Evolutionary conservation across 768 basidiomycete species (phyloP).

Genomic region (Boletus reticulatus): DNA sequence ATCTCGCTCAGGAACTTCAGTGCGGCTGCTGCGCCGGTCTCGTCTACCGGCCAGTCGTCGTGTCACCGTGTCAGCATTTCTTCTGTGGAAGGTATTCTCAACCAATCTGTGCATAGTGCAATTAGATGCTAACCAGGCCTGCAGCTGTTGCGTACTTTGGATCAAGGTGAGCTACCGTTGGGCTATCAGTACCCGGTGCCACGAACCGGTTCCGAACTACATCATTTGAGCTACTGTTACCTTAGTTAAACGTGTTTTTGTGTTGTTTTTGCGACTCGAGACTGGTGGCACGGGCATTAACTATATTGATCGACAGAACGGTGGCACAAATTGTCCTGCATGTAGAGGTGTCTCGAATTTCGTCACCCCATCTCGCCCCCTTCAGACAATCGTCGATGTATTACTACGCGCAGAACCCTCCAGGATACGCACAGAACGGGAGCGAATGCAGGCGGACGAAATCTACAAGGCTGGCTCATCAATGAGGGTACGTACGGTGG

Average conservation of each 20-base stretch:
- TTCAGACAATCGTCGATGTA: slow-evolving; percentile 72
- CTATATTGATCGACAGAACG: slow-evolving; percentile 52
- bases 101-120: not conserved
- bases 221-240: not conserved
- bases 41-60: slow-evolving; percentile 78
- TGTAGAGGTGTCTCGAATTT: slow-evolving; percentile 70
- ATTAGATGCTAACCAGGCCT: slow-evolving; percentile 42
- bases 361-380: slow-evolving; percentile 68
- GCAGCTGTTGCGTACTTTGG: slow-evolving; percentile 80
- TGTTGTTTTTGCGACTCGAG: not conserved
- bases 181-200: not conserved
- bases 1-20: slow-evolving; percentile 71
- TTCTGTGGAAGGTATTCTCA: slow-evolving; percentile 78
- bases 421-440: slow-evolving; percentile 62
- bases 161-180: slow-evolving; percentile 60
- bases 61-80: slow-evolving; percentile 85
- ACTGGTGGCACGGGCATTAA: slow-evolving; percentile 2
- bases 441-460: slow-evolving; percentile 80
- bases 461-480: slow-evolving; percentile 62
- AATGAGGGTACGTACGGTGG: slow-evolving; percentile 53
- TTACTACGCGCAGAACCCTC: slow-evolving; percentile 71
- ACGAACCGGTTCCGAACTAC: not conserved
- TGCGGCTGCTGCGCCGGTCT: slow-evolving; percentile 86
- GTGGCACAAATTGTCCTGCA: slow-evolving; percentile 80
- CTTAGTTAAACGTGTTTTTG: not conserved